Evolutionary conservation across 2,329 filamentous ascomycete species (phyloP), one percentile per base, ranked within the genome.

Genomic region (Chalaropsis ovoidea): DNA sequence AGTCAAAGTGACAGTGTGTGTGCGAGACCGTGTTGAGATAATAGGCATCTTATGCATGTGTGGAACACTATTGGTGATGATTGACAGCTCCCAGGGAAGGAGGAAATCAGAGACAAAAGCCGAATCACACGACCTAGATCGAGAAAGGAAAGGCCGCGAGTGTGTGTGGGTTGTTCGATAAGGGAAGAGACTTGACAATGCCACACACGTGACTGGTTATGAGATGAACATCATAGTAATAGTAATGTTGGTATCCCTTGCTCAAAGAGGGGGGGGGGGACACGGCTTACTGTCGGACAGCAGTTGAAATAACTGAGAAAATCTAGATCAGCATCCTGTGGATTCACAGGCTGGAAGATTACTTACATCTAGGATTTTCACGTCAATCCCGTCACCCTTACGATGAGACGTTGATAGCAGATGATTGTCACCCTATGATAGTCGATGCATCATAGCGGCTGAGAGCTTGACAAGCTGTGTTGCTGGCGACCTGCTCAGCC

Each of bases 141-240:
- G 47, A 49, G 47, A 49, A 49, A 49, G 2, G 3, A 31, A 31
- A 31, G 31, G 6, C 19, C 47, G 22, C 47, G 47, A 10, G 19
- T 22, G 22, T 49, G 47, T 49, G 17, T 49, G 47, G n/a, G 19
- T 19, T 49, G 19, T n/a, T 49, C 8, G 8, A 49, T 49, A 8
- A 49, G 52, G 27, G 52, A 56, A 31, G 27, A 22, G 52, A 10
- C 22, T 31, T 31, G 17, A 35, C 6, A 35, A 56, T 35, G 22
- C 52, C 52, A 56, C 27, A 56, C 27, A 35, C 27, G 52, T 56
- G 52, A 35, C 52, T 27, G 15, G 52, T 56, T 35, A 35, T 56
- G 52, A 35, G 22, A 56, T 56, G 22, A 56, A 56, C 52, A 56
- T 42, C 42, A n/a, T 43, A 13, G 49, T 22, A 35, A 13, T 22